A percentile compares a stretch with the other conserved stretches of the same genome.
These are phyloP conservation scores for Setaria viridis DNA, from an alignment of 202 grass and related monocot genomes.

Conservation along the genomic window DNA sequence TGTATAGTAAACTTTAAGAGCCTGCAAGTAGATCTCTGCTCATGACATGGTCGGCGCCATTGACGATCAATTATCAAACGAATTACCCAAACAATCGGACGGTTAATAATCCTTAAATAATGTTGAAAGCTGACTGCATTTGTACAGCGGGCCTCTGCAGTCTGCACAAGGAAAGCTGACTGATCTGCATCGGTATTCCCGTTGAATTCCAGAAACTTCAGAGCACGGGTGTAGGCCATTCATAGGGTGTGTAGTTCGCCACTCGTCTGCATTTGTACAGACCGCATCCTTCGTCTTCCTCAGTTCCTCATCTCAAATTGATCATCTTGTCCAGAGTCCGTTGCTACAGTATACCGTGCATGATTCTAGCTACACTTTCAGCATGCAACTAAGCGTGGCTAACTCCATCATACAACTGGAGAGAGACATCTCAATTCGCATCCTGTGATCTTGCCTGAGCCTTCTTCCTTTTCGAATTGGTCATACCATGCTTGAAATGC, in stretches of 20 bases:
- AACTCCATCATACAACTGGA: conserved; percentile 4
- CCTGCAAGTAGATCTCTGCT: too few relatives aligned
- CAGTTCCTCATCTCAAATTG: not conserved
- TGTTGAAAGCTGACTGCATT: not conserved
- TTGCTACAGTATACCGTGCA: not conserved
- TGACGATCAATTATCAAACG: not conserved
- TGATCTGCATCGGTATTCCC: not conserved
- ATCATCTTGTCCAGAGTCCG: not conserved
- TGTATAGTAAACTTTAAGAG: too few relatives aligned
- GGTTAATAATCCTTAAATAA: not conserved
- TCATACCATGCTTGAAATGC: not conserved
- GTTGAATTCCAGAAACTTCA: not conserved
- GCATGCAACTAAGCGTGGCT: conserved; percentile 1
- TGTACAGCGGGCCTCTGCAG: not conserved
- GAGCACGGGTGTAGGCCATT: not conserved
- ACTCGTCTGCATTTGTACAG: not conserved
- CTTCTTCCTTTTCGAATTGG: conserved; percentile 1
- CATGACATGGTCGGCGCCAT: not conserved
- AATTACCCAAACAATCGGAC: not conserved
- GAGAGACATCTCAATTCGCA: not conserved
- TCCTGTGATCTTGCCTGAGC: not conserved
- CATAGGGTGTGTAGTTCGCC: not conserved
- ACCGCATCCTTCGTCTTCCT: not conserved
- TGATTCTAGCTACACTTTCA: not conserved
- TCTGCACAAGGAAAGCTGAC: not conserved